These are phyloP conservation scores for Dichomitus squalens DNA, from an alignment of 1,284 basidiomycete species.

Conservation along the genomic window DNA sequence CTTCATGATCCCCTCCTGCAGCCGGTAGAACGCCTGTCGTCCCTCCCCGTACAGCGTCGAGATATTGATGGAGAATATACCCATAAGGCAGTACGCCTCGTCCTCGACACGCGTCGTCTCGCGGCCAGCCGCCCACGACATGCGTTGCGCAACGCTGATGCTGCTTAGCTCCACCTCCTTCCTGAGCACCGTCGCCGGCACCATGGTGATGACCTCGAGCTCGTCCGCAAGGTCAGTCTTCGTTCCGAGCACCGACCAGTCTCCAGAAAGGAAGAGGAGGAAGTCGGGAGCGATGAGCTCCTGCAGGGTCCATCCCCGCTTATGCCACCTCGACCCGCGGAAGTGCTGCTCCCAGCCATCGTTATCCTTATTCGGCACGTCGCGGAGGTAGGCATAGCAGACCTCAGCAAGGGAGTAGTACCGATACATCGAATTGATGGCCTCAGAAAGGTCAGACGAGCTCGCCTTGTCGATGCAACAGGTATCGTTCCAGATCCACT, in stretches of 20 bases:
- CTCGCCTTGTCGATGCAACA: conserved; percentile 14
- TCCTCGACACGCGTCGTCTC: conserved; percentile 13
- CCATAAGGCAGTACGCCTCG: conserved; percentile 16
- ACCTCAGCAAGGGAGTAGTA: conserved; percentile 2
- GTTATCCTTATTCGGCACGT: not conserved
- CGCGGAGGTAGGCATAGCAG: conserved; percentile 5
- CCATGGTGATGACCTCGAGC: conserved; percentile 1
- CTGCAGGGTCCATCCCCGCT: no score
- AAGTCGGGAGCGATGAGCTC: conserved; percentile 11
- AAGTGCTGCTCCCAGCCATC: not conserved
- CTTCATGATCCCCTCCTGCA: conserved; percentile 17
- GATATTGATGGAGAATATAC: conserved; percentile 15
- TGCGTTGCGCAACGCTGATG: conserved; percentile 16
- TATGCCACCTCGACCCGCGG: conserved; percentile 8
- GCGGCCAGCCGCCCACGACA: conserved; percentile 17
- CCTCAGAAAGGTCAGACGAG: conserved; percentile 7
- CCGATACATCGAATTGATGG: no score
- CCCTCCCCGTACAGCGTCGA: conserved; percentile 17
- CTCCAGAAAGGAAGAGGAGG: conserved; percentile 7
- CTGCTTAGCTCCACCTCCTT: conserved; percentile 1
- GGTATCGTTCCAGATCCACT: conserved; percentile 9
- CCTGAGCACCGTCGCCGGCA: conserved; percentile 5
- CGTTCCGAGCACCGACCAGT: conserved; percentile 10
- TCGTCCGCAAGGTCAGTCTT: conserved; percentile 2
- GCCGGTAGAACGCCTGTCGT: conserved; percentile 5